These are phyloP conservation scores for Eimeria falciformis DNA, from an alignment of 169 alveolate genomes.

Conservation along the genomic window DNA sequence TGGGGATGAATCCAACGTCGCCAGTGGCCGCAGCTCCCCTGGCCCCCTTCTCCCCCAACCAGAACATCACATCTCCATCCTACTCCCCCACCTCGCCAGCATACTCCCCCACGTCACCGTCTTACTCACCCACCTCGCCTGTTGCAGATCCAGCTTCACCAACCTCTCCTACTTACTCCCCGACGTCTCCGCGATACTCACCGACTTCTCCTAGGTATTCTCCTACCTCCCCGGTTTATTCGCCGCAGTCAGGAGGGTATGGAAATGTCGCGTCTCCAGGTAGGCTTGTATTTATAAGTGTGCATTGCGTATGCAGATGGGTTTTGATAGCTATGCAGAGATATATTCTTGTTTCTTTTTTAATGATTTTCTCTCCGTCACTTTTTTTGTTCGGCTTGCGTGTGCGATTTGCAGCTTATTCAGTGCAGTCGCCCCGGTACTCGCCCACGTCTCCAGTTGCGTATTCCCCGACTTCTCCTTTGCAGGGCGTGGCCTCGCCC, in stretches of 20 bases:
- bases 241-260: constrained; percentile 71
- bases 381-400: background rate
- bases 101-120: constrained; percentile 84
- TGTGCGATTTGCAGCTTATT: constrained; percentile 26
- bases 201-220: constrained; percentile 73
- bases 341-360: background rate
- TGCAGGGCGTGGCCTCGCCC: constrained; percentile 42
- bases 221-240: constrained; percentile 71
- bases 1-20: constrained; percentile 73
- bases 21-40: constrained; percentile 80
- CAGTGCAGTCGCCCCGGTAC: constrained; percentile 77
- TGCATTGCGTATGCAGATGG: background rate
- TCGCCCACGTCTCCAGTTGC: constrained; percentile 76
- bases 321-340: background rate
- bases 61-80: constrained; percentile 92
- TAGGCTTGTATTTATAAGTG: constrained; percentile 9
- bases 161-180: constrained; percentile 90
- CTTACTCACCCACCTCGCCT: constrained; percentile 57
- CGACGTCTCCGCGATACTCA: constrained; percentile 83
- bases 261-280: constrained; percentile 71
- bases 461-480: constrained; percentile 63
- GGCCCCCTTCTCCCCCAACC: constrained; percentile 78
- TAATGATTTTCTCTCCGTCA: background rate
- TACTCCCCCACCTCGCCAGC: constrained; percentile 94
- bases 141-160: constrained; percentile 84